Evolutionary conservation across 345 rosid species (phyloP), one percentile per base, ranked within the genome.

Genomic region (Nasturtium officinale): DNA sequence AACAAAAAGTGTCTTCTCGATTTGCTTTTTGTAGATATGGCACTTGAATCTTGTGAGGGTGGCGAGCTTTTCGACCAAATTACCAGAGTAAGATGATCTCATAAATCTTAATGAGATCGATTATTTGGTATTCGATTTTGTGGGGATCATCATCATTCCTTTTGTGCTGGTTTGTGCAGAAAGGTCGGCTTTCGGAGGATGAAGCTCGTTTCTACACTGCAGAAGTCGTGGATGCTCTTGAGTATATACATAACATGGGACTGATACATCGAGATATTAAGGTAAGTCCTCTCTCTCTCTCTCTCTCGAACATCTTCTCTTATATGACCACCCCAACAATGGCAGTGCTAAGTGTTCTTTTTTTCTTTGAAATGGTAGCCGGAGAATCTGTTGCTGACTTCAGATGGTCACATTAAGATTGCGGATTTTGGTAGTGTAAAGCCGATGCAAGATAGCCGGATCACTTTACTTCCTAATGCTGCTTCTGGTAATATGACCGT

Each of bases 391-490:
- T 80, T 89, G 46, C 88, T 90, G 47, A 90, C 89, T 12, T 69
- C 80, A 8, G 97, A 90, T 55, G 98, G 98, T 60, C 98, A 96
- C 72, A 85, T 90, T 53, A 96, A 92, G 84, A 83, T 96, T 80
- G 99, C 98, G n/a, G 99, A 92, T 82, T 92, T 96, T 83, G 99
- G 98, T 52, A 96, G 99, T 74, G 96, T 96, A 50, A 92, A 90
- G 94, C 92, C 97, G 11, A 92, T 89, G 97, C 97, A 91, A 75
- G 97, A 85, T 61, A 92, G 97, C 78, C 86, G 77, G 58, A 85
- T 96, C 71, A 96, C 95, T 18, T 84, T 96, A 20, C 98, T 92
- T 73, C 98, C 98, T 37, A 90, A 89, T 80, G 98, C 99, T 16
- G 78, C 96, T 60, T 96, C 98, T 16, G 99, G 99, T 90, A 82